Evolutionary conservation across 768 basidiomycete genomes (phyloP), one percentile per base, ranked within the genome.

Genomic region (Mycena polygramma): DNA sequence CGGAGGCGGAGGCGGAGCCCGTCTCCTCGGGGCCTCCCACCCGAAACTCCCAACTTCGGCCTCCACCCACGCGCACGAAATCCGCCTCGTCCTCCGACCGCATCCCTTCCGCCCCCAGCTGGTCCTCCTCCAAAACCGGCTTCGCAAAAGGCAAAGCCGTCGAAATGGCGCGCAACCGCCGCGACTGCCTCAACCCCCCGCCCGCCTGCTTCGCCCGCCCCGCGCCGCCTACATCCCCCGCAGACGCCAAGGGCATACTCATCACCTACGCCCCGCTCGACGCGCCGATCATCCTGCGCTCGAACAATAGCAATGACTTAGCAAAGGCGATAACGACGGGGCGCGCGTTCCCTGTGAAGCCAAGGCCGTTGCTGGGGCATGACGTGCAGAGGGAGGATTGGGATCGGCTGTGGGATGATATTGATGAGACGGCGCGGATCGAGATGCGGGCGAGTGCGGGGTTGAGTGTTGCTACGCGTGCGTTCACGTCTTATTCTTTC

Each of bases 401-500:
- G 69, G 48, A 65, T 24, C 65, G 61, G 51, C 19, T 70, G 51
- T 70, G 69, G 69, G 69, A 70, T 24, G 69, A 70, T 55, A 70
- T 70, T 35, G 69, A 70, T 22, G 69, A 70, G 69, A 70, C 69
- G 52, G 69, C 69, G 63, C 37, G 69, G 11, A 70, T 70, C 41
- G 69, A 70, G 69, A 65, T 70, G 69, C 17, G 69, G 30, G 64
- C 69, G 15, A 65, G 63, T 55, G 69, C 69, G 63, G 69, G 69
- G 59, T 30, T 70, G 63, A 66, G 58, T 37, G 69, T 70, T 39
- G 69, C 69, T 54, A 70, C 69, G 9, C 69, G 69, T 70, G 36
- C 30, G 69, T 22, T 55, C 26, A 35, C 45, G 17, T 26, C 37
- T 26, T 41, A 48, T 68, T 49, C 43, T 68, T 46, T n/a, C 41